Evolutionary conservation across 2,329 filamentous ascomycete species (phyloP).

Genomic region (Penicillium sp.): DNA sequence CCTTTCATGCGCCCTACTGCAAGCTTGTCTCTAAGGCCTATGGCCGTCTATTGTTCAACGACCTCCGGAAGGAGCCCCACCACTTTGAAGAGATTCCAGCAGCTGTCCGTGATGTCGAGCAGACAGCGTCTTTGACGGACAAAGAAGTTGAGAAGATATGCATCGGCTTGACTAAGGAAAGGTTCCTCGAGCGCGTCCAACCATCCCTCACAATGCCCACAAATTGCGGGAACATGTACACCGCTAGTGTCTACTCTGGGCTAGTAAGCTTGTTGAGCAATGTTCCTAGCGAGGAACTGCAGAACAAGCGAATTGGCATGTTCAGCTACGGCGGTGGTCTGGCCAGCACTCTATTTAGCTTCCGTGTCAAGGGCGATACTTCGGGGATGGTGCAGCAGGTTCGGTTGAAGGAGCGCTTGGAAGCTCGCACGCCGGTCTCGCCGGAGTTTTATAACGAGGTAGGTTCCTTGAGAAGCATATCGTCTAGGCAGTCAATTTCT

Average conservation of each 20-base stretch:
- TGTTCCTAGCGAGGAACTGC: neutral
- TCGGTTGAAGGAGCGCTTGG: neutral
- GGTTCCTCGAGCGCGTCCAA: neutral
- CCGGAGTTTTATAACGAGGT: neutral
- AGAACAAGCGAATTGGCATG: neutral
- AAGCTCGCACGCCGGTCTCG: neutral
- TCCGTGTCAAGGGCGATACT: neutral
- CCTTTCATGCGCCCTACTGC: neutral
- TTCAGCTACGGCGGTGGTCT: neutral
- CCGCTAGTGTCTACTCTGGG: neutral
- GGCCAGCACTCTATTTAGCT: neutral
- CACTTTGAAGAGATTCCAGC: neutral
- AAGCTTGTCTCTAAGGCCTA: neutral
- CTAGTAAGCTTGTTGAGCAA: neutral
- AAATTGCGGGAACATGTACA: neutral
- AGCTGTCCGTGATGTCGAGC: neutral
- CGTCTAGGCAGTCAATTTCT: neutral
- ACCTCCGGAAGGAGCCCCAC: neutral
- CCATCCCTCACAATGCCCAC: neutral
- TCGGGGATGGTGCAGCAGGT: neutral
- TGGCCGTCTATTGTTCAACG: neutral
- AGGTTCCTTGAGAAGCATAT: neutral
- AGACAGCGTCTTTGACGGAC: neutral
- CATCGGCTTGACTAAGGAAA: neutral
- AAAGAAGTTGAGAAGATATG: neutral